phyloP scores from a whole-genome alignment of 2,329 filamentous ascomycete species.

The Alternaria ventricosa region DNA sequence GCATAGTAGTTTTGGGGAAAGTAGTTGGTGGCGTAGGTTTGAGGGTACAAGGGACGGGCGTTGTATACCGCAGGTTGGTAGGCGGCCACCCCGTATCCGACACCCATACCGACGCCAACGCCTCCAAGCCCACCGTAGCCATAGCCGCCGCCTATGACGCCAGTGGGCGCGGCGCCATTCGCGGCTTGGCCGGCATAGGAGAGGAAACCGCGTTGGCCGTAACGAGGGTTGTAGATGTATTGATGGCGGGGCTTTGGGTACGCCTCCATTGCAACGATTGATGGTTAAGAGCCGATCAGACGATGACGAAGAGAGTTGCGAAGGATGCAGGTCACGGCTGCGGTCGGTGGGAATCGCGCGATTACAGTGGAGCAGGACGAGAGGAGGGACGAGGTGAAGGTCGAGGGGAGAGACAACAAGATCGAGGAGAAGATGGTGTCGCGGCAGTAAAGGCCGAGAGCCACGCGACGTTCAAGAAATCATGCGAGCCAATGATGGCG shows the following conservation, averaged over 20 bases:
- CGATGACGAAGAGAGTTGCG: not conserved
- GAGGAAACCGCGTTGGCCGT: conserved; percentile 37
- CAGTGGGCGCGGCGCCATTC: conserved; percentile 35
- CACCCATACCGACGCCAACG: conserved; percentile 16
- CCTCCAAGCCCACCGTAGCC: conserved; percentile 21
- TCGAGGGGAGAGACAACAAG: not conserved
- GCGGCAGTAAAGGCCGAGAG: not conserved
- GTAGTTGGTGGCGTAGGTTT: conserved; percentile 22
- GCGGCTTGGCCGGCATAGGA: conserved; percentile 35
- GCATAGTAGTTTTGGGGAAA: conserved; percentile 18
- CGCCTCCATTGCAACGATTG: conserved; percentile 22
- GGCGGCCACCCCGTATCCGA: conserved; percentile 23
- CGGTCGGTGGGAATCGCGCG: not conserved
- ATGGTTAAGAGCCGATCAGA: not conserved
- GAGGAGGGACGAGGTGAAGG: conserved; percentile 20
- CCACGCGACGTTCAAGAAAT: not conserved
- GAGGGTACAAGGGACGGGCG: conserved; percentile 27
- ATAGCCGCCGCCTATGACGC: conserved; percentile 24
- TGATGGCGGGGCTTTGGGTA: conserved; percentile 41
- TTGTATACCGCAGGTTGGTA: conserved; percentile 37
- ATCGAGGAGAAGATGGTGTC: conserved; percentile 7
- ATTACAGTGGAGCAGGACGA: conserved; percentile 1
- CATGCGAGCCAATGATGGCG: conserved; percentile 15
- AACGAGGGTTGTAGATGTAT: conserved; percentile 40
- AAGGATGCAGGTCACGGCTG: not conserved